Evolutionary conservation across 2,329 filamentous ascomycete genomes (phyloP).

Genomic region (Cladobotryum protrusum): DNA sequence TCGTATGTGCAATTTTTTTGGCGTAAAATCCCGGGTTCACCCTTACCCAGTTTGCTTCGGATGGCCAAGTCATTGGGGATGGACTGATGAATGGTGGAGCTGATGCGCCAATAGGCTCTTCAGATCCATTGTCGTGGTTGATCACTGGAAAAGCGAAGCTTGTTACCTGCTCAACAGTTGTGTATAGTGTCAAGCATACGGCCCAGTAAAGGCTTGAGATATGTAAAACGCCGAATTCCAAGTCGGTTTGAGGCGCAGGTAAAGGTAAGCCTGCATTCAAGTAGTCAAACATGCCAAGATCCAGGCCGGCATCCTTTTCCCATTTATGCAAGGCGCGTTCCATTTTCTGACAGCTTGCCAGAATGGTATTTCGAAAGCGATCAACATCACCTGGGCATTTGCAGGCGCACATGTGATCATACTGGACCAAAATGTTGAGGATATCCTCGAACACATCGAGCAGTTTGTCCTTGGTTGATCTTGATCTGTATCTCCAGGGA

Average conservation of each 20-base stretch:
- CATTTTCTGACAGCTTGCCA: slow-evolving; percentile 12
- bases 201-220: slow-evolving; percentile 14
- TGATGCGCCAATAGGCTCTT: background rate
- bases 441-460: slow-evolving; percentile 26
- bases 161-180: slow-evolving; percentile 3
- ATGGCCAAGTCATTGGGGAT: background rate
- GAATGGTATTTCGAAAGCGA: slow-evolving; percentile 3
- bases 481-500: slow-evolving; percentile 25
- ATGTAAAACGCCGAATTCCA: slow-evolving; percentile 13
- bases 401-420: slow-evolving; percentile 20
- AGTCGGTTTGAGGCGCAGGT: slow-evolving; percentile 9
- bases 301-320: slow-evolving; percentile 10
- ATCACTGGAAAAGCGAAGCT: background rate
- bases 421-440: slow-evolving; percentile 20
- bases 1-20: slow-evolving; percentile 13
- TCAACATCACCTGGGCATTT: slow-evolving; percentile 3
- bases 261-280: slow-evolving; percentile 6
- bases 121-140: background rate
- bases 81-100: background rate
- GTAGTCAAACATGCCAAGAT: slow-evolving; percentile 12
- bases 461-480: slow-evolving; percentile 24
- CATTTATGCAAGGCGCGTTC: slow-evolving; percentile 7
- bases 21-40: slow-evolving; percentile 9
- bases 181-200: slow-evolving; percentile 6
- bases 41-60: background rate